Base-by-base conservation (phyloP, 2,329 filamentous ascomycete genomes). In the Trichoderma polysporum region DNA sequence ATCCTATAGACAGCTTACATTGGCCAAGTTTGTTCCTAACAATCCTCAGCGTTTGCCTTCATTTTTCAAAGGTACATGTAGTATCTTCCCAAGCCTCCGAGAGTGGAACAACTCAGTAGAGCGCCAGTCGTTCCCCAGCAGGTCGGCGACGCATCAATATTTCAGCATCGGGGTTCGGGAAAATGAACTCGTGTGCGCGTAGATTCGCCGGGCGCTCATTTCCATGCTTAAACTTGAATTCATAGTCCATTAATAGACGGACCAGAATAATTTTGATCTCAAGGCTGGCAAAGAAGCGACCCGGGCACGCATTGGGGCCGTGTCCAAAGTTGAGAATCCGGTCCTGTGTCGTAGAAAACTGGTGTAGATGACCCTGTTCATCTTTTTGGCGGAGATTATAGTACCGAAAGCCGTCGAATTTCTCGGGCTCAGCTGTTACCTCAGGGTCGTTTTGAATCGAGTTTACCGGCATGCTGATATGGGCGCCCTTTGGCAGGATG, bases 301-400 rank as follows among this genome's bases (percentile, higher is more conserved):
- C 84, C 0, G 81, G 80, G 62, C 83, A 82, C 3, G 79, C 82
- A 73, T 85, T 82, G 63, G 81, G 77, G 2, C 85, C 85, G 68
- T 85, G 81, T 22, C 85, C 84, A 71, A 87, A 88, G 0, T 80
- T 75, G 19, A 86, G 72, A 69, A 83, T 81, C 7, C 77, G 72
- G 13, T 81, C 75, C 19, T 79, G 80, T 1, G 84, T 85, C 6
- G 81, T 82, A 9, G 84, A 81, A 74, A 86, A 79, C 68, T 80
- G 81, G 19, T 69, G 64, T 4, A 70, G 66, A 15, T 71, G 78
- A 58, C 12, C 29, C 76, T 12, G 75, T 2, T 72, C 76, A 41
- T 74, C 75, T 45, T 82, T 77, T 33, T 80, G 74, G 33, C 75
- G 70, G 1, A 79, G 72, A 5, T 77, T 78, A 66, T 82, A 86